phyloP scores from a whole-genome alignment of 495 filamentous ascomycete genomes.

The Neurospora sp. region DNA sequence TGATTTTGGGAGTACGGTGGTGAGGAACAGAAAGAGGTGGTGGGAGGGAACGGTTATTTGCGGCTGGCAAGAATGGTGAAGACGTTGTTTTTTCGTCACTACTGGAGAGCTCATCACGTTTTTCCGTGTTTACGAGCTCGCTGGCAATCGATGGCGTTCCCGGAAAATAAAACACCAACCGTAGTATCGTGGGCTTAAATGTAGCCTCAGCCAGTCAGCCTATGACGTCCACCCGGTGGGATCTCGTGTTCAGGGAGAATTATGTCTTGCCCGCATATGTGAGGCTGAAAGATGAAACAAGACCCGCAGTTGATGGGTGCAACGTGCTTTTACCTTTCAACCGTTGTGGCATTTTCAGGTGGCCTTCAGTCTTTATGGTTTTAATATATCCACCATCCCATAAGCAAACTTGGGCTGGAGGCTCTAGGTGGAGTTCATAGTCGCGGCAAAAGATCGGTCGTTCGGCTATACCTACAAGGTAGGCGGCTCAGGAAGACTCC shows the following conservation, averaged over 20 bases:
- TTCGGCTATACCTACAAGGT: not conserved
- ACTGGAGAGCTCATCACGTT: not conserved
- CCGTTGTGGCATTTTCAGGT: not conserved
- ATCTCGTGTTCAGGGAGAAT: not conserved
- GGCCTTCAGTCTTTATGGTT: not conserved
- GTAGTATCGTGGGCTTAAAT: not conserved
- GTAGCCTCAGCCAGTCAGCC: not conserved
- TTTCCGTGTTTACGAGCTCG: not conserved
- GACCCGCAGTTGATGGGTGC: not conserved
- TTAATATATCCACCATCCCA: not conserved
- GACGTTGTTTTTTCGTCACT: not conserved
- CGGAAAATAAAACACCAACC: not conserved
- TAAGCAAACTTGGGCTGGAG: not conserved
- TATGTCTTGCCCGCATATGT: not conserved
- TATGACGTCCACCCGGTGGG: not conserved
- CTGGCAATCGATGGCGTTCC: not conserved
- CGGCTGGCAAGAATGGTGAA: not conserved
- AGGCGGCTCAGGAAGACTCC: not conserved
- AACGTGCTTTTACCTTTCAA: not conserved
- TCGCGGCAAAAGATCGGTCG: not conserved
- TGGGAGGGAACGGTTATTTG: not conserved
- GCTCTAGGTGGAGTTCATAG: not conserved
- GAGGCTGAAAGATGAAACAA: not conserved
- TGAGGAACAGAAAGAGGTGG: not conserved
- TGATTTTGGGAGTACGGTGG: not conserved